Percentiles rank a stretch among this genome's conserved stretches.
phyloP scores from a whole-genome alignment of 148 eudicot species.

The Rhododendron griersonianum region DNA sequence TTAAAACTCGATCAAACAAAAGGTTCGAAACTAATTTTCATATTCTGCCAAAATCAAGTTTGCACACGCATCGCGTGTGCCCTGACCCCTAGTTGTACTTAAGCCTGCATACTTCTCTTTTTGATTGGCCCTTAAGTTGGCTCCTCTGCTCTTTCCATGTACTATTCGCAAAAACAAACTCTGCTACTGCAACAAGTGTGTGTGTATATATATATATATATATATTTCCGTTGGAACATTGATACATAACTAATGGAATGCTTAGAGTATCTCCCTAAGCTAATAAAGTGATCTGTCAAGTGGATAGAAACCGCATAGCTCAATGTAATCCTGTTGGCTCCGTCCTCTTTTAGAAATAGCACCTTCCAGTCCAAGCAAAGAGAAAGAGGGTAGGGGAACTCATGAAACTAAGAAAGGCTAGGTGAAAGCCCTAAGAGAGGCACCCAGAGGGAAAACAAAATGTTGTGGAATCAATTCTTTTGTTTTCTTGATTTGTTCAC shows the following conservation, averaged over 20 bases:
- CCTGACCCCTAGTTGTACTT: too few relatives aligned
- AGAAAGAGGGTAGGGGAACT: neutral
- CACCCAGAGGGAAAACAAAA: neutral
- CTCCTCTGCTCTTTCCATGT: neutral
- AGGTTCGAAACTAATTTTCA: too few relatives aligned
- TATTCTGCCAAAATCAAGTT: too few relatives aligned
- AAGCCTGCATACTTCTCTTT: neutral
- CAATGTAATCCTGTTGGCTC: neutral
- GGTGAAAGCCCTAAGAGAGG: neutral
- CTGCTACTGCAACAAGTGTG: neutral
- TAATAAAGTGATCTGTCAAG: neutral
- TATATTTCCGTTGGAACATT: neutral
- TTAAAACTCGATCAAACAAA: too few relatives aligned
- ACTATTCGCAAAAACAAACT: neutral
- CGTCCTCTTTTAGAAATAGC: too few relatives aligned
- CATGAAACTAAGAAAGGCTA: neutral
- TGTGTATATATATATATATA: too few relatives aligned
- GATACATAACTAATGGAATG: neutral
- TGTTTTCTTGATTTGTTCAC: neutral
- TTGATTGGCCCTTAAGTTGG: neutral
- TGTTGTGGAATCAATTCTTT: neutral
- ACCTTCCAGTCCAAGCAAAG: neutral
- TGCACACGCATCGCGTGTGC: too few relatives aligned
- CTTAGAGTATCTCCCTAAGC: neutral
- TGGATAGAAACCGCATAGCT: neutral